Evolutionary conservation across 1,139 yeast species (phyloP), one percentile per base, ranked within the genome.

Genomic region (Taphrina confusa): DNA sequence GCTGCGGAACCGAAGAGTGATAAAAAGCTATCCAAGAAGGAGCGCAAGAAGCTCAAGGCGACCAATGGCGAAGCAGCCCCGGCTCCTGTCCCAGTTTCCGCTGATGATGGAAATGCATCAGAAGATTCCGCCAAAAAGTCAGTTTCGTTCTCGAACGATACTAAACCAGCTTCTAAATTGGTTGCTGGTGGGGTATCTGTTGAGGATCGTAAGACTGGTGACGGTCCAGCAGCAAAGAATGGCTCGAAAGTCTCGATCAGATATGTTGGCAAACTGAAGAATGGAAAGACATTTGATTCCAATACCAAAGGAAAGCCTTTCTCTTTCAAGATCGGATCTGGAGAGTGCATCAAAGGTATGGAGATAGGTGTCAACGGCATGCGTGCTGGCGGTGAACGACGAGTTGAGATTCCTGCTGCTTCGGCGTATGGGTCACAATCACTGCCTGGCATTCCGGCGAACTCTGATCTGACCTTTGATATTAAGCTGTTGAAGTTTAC

Each of bases 311-410:
- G 99, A 69, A 91, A 89, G 79, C 98, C 99, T 71, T 92, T 94
- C 75, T 76, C 78, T 66, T 94, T 92, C 77, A 83, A 82, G 66
- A 82, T 92, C 68, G 98, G 98, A 70, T 88, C 87, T 75, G 98
- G 98, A 72, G 97, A 94, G 77, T 96, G 95, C 71, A 94, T 94
- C 79, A 89, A 88, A 76, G 98, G 97, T 66, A 92, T 96, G 86
- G 99, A 92, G 74, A 81, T 91, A 70, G 98, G 98, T 80, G 95
- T 92, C 69, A 89, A 91, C 62, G 98, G 98, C 74, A 91, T 94
- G 97, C 84, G 95, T 64, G 95, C 89, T 72, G 96, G 96, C 70
- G 98, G 98, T 72, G 98, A 94, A 81, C 90, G 99, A 81, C 85
- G 98, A 79, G 90, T 94, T 66, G 81, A 89, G 65, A 88, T 94